Evolutionary conservation across 805 yeast species (phyloP).

Genomic region (Cyberlindnera misumaiensis): DNA sequence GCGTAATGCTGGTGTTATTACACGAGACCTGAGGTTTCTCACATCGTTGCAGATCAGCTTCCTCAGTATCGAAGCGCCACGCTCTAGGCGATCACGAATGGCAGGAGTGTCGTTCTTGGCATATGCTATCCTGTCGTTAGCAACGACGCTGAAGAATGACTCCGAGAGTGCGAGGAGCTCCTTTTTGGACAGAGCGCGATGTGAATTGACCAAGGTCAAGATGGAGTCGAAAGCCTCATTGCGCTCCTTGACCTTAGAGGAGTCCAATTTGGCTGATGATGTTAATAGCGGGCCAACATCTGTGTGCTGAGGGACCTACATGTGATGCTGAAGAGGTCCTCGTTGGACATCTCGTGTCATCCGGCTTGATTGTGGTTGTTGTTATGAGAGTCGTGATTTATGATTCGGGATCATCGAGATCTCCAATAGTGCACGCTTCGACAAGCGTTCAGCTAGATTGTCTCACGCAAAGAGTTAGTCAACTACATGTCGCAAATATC

Average conservation of each 20-base stretch:
- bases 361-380: neutral
- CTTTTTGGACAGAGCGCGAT: slow-evolving; percentile 18
- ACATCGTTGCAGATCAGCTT: slow-evolving; percentile 11
- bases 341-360: slow-evolving; percentile 2
- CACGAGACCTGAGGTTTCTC: slow-evolving; percentile 11
- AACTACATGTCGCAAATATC: neutral
- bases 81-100: slow-evolving; percentile 26
- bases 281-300: slow-evolving; percentile 4
- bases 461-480: too few relatives aligned
- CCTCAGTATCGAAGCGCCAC: slow-evolving; percentile 29
- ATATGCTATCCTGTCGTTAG: slow-evolving; percentile 30
- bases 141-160: slow-evolving; percentile 24
- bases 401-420: too few relatives aligned
- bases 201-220: slow-evolving; percentile 22
- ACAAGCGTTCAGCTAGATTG: too few relatives aligned
- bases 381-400: neutral
- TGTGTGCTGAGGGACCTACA: slow-evolving; percentile 2
- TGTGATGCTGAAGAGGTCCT: slow-evolving; percentile 8
- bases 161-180: slow-evolving; percentile 23
- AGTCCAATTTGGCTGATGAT: slow-evolving; percentile 28
- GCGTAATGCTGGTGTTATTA: slow-evolving; percentile 8
- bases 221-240: slow-evolving; percentile 41
- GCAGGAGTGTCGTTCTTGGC: slow-evolving; percentile 21
- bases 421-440: too few relatives aligned
- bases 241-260: slow-evolving; percentile 49